A percentile compares a stretch with the other conserved stretches of the same genome.
Conservation (phyloP, 805 yeast genomes). For the Yarrowia porcina region DNA sequence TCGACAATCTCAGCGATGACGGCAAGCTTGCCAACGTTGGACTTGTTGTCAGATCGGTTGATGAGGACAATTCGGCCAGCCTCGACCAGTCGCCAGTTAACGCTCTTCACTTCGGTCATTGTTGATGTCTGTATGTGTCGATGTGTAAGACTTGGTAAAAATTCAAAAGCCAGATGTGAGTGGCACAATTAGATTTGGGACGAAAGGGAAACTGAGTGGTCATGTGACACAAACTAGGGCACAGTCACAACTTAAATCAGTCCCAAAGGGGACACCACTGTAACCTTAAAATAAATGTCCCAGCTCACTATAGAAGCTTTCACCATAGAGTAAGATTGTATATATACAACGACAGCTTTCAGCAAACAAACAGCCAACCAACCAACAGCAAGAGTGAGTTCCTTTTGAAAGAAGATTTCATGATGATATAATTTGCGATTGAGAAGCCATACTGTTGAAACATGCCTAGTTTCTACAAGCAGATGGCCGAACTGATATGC, state of each 20-base stretch:
- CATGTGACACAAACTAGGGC: slow-evolving; percentile 21
- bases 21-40: slow-evolving; percentile 77
- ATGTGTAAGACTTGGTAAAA: slow-evolving; percentile 25
- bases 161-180: slow-evolving; percentile 25
- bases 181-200: slow-evolving; percentile 26
- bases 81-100: slow-evolving; percentile 99
- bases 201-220: slow-evolving; percentile 21
- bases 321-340: neutral
- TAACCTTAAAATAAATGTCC: neutral
- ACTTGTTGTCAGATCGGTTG: slow-evolving; percentile 57
- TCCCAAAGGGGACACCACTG: neutral
- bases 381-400: neutral
- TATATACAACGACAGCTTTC: neutral
- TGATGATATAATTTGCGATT: slow-evolving; percentile 60
- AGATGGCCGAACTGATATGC: slow-evolving; percentile 20
- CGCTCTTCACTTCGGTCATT: slow-evolving; percentile 76
- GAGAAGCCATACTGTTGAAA: slow-evolving; percentile 35
- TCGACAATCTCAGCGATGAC: slow-evolving; percentile 97
- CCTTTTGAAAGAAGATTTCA: slow-evolving; percentile 24
- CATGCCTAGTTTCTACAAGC: slow-evolving; percentile 26
- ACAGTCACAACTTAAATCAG: neutral
- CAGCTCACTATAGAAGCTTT: neutral
- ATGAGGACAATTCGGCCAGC: slow-evolving; percentile 97
- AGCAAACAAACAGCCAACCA: neutral
- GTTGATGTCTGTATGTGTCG: slow-evolving; percentile 26